Base-by-base conservation (phyloP, 768 basidiomycete genomes). In the Suillus cothurnatus region DNA sequence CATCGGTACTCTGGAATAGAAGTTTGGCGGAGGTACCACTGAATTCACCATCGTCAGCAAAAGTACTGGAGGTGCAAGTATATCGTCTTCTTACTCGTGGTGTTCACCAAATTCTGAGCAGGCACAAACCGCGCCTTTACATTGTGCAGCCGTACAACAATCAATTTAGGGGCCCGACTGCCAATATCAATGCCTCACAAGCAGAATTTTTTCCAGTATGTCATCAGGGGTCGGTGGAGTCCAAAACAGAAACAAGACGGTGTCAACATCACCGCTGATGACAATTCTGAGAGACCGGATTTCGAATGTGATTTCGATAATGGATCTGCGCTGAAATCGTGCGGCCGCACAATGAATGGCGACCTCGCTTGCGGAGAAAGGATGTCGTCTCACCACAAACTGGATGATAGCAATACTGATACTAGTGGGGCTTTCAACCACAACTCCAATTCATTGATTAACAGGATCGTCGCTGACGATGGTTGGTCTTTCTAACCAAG, bases 81-180 rank as follows among this genome's bases (percentile, higher is more conserved):
- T 84, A 8, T 72, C 80, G 15, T 81, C 83, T 80, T 5, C 76
- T 79, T 12, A 81, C 82, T 6, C 80, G 80, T 64, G 81, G 78
- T 70, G 82, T 82, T 73, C 28, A 31, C 68, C 43, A 53, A 11
- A 57, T 55, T 53, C 43, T 61, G 34, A 5, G 70, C 79, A 78
- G n/a, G 70, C 71, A 2, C 77, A 75, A 63, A 71, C 74, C 6
- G 67, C 74, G 3, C 81, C 80, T 0, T 82, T 83, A 71, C 76
- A 76, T 47, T 71, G 79, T 36, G 81, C 76, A 0, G 74, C 78
- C n/a, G 77, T 81, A 6, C 79, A 82, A 63, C 81, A 11, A 82
- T 82, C 55, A 81, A 81, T 7, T 81, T 76, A 61, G 80, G 17
- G 31, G 79, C 23, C 79, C 79, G 3, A 80, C 76, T 0, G 64